phyloP scores from a whole-genome alignment of 495 filamentous ascomycete species.

The Talaromyces adpressus region DNA sequence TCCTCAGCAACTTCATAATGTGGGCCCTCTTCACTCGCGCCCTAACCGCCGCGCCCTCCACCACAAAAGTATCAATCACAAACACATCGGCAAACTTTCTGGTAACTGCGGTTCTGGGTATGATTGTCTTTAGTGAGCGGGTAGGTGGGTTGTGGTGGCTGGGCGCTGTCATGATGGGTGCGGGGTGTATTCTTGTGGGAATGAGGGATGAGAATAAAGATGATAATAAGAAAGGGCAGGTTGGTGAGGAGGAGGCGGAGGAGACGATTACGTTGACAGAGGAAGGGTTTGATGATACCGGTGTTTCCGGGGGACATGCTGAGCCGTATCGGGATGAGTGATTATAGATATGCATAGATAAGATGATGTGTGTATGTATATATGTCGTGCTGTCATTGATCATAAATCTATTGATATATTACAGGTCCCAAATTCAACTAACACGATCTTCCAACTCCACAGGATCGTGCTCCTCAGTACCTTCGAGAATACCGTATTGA shows the following conservation, averaged over 20 bases:
- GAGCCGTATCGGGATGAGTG: constrained; percentile 6
- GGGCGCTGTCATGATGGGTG: constrained; percentile 77
- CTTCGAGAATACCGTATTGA: constrained; percentile 50
- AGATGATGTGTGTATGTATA: neutral
- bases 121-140: constrained; percentile 62
- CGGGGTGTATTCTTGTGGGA: constrained; percentile 86
- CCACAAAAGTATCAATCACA: constrained; percentile 84
- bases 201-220: constrained; percentile 51
- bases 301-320: neutral
- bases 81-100: constrained; percentile 94
- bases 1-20: constrained; percentile 89
- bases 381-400: neutral
- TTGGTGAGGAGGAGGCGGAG: constrained; percentile 8
- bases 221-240: neutral
- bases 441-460: constrained; percentile 56
- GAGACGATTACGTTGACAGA: neutral
- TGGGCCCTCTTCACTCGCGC: constrained; percentile 84
- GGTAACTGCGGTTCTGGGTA: constrained; percentile 78
- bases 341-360: neutral
- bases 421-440: constrained; percentile 12
- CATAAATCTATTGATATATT: constrained; percentile 7
- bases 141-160: constrained; percentile 81
- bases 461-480: constrained; percentile 56
- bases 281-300: neutral
- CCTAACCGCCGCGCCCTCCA: constrained; percentile 72